A percentile compares a stretch with the other conserved stretches of the same genome.
Evolutionary conservation across 176 grass and related monocot genomes (phyloP).

Genomic region (Ensete ventricosum): DNA sequence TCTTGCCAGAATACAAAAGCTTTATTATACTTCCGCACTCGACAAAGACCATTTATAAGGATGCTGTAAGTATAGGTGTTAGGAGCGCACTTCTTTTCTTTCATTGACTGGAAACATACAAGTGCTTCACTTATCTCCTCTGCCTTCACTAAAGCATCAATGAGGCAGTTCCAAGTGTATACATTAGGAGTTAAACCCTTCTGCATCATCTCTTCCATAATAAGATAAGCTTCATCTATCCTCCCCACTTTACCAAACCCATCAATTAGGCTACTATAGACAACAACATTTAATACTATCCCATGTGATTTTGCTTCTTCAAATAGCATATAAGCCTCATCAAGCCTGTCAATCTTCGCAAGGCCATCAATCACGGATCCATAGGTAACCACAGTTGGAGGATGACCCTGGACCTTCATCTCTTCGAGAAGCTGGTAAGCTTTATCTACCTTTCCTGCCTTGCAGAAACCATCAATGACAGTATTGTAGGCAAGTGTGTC

Average conservation of each 20-base stretch:
- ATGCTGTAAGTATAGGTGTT: conserved; percentile 85
- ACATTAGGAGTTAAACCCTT: conserved; percentile 69
- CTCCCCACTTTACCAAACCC: conserved; percentile 90
- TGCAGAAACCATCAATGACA: conserved; percentile 90
- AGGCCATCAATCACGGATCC: conserved; percentile 85
- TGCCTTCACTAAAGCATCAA: conserved; percentile 88
- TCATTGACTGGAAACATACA: conserved; percentile 89
- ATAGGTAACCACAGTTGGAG: conserved; percentile 76
- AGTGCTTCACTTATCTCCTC: conserved; percentile 92
- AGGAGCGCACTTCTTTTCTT: conserved; percentile 76
- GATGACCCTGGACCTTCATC: conserved; percentile 58
- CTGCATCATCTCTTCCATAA: conserved; percentile 99
- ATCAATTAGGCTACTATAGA: conserved; percentile 92
- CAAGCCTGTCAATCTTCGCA: conserved; percentile 88
- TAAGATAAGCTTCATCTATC: conserved; percentile 95
- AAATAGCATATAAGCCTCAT: conserved; percentile 96
- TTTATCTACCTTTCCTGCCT: conserved; percentile 81
- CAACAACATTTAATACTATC: conserved; percentile 64
- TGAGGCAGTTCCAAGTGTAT: conserved; percentile 88
- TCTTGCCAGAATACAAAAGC: conserved; percentile 98
- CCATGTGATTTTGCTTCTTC: conserved; percentile 92
- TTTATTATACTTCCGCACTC: conserved; percentile 86
- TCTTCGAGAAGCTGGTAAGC: conserved; percentile 89
- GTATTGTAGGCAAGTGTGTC: conserved; percentile 71
- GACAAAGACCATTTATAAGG: conserved; percentile 82